Evolutionary conservation across 768 basidiomycete species (phyloP).

Genomic region (Steccherinum ochraceum): DNA sequence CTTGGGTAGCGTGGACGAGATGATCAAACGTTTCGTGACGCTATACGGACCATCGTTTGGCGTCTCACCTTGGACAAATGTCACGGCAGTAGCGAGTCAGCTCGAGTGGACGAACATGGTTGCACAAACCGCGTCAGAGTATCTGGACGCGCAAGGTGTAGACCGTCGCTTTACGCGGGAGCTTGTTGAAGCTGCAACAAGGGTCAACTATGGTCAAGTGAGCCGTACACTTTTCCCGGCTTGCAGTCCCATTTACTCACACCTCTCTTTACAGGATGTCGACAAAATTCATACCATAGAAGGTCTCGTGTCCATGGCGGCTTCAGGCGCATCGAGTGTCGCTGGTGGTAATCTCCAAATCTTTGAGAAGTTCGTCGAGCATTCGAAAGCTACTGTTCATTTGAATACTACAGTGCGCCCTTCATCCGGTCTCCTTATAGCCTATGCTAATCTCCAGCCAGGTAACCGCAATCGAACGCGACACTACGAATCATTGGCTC

Average conservation of each 20-base stretch:
- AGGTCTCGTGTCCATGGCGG: constrained; percentile 65
- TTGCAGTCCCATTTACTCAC: neutral
- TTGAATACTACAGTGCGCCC: constrained; percentile 61
- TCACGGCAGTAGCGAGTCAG: constrained; percentile 47
- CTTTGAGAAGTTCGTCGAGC: constrained; percentile 74
- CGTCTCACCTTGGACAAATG: constrained; percentile 58
- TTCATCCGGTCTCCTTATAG: neutral
- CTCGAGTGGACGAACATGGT: constrained; percentile 46
- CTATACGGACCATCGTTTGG: constrained; percentile 43
- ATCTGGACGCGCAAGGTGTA: constrained; percentile 49
- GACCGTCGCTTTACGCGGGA: constrained; percentile 57
- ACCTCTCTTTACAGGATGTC: constrained; percentile 42
- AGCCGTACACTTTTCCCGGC: neutral
- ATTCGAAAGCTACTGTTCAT: constrained; percentile 61
- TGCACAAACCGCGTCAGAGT: constrained; percentile 49
- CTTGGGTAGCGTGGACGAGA: constrained; percentile 41
- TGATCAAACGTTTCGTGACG: constrained; percentile 44
- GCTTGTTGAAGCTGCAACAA: constrained; percentile 71
- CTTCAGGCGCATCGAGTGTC: constrained; percentile 58
- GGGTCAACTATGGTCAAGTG: constrained; percentile 83
- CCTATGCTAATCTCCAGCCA: neutral
- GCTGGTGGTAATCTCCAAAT: constrained; percentile 79
- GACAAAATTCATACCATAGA: constrained; percentile 72
- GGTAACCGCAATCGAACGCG: neutral
- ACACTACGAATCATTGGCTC: constrained; percentile 38